These are phyloP conservation scores for Discostella stelligera DNA, from an alignment of 352 stramenopile genomes.

Conservation along the genomic window DNA sequence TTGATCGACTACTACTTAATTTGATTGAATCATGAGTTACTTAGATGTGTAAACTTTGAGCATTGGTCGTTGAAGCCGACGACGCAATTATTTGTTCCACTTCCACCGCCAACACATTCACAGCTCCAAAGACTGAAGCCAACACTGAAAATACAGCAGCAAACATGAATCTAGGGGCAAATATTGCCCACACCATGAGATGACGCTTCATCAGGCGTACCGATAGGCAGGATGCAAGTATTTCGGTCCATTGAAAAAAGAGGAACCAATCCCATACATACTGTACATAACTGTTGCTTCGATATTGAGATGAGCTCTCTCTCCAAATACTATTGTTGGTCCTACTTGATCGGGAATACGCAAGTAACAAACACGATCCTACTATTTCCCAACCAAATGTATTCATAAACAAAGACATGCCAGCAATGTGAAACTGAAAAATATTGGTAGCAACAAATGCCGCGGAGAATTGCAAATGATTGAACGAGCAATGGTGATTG, in stretches of 20 bases:
- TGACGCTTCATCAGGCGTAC: conserved; percentile 74
- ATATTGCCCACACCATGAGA: conserved; percentile 83
- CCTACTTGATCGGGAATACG: conserved; percentile 27
- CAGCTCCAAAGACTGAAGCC: conserved; percentile 35
- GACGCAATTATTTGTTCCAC: background rate
- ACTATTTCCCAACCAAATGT: conserved; percentile 82
- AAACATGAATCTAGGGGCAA: conserved; percentile 79
- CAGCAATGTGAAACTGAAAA: conserved; percentile 72
- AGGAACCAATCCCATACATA: conserved; percentile 68
- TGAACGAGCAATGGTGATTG: conserved; percentile 79
- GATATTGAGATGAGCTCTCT: too few species aligned
- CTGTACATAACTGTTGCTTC: too few species aligned
- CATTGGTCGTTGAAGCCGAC: background rate
- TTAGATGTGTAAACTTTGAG: too few species aligned
- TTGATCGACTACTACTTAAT: too few species aligned
- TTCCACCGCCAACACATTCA: conserved; percentile 7
- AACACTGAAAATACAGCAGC: conserved; percentile 64
- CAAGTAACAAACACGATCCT: conserved; percentile 59
- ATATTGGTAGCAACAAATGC: conserved; percentile 76
- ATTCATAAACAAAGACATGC: conserved; percentile 75
- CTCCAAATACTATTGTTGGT: conserved; percentile 7
- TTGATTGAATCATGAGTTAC: too few species aligned
- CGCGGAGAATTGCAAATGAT: conserved; percentile 73
- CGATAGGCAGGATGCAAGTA: conserved; percentile 69
- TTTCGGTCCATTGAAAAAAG: conserved; percentile 73